Evolutionary conservation across 495 filamentous ascomycete genomes (phyloP).

Genomic region (Tuber aestivum): DNA sequence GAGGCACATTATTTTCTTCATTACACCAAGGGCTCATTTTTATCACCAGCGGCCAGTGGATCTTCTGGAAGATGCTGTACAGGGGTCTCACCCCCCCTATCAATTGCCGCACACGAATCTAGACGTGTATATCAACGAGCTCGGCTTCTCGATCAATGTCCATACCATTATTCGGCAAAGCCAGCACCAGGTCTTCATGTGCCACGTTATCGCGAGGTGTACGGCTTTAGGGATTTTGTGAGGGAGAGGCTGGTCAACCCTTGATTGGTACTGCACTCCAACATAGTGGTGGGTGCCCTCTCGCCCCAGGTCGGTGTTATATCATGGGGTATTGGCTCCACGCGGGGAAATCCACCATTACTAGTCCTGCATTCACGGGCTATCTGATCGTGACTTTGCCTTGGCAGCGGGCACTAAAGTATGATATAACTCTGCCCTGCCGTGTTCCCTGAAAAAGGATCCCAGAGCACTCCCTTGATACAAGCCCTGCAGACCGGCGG

Average conservation of each 20-base stretch:
- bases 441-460: conserved; percentile 11
- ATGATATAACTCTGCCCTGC: conserved; percentile 22
- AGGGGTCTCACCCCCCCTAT: no score
- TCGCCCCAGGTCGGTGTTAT: background rate
- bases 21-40: no score
- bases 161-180: conserved; percentile 16
- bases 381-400: background rate
- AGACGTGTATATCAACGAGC: conserved; percentile 19
- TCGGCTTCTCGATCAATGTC: conserved; percentile 8
- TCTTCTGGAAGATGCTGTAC: no score
- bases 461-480: conserved; percentile 9
- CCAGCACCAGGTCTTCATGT: background rate
- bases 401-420: no score
- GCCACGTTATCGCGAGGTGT: no score
- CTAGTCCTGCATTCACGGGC: background rate
- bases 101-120: conserved; percentile 17
- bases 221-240: no score
- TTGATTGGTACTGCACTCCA: no score
- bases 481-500: conserved; percentile 21
- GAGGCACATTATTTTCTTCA: background rate
- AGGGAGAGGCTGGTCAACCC: no score
- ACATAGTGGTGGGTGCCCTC: no score
- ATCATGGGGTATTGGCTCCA: background rate
- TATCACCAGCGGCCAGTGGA: no score
- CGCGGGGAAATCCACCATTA: background rate